Conservation (phyloP, 805 yeast genomes). For the Candida easanensis region DNA sequence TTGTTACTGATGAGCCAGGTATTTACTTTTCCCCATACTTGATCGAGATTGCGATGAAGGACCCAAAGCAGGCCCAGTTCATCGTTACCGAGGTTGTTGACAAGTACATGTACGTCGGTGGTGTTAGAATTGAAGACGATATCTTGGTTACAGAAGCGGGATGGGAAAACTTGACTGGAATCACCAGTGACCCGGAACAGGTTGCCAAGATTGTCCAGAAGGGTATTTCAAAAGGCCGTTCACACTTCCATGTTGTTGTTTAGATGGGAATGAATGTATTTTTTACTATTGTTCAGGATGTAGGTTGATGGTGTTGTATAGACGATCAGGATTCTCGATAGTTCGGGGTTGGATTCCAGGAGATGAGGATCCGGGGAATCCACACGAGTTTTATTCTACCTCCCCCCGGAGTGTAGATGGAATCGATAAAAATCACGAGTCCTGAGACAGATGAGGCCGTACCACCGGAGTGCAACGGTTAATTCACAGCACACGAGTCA, state of each 20-base stretch:
- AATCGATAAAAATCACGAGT: too few species aligned
- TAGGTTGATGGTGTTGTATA: background rate
- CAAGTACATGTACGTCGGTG: conserved; percentile 88
- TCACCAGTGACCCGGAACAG: conserved; percentile 85
- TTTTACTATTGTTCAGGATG: background rate
- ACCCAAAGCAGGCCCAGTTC: conserved; percentile 31
- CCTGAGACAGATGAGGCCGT: too few species aligned
- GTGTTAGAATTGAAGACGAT: conserved; percentile 96
- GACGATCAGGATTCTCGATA: too few species aligned
- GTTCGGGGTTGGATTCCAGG: too few species aligned
- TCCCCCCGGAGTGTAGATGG: too few species aligned
- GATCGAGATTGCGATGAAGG: conserved; percentile 58
- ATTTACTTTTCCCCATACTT: conserved; percentile 84
- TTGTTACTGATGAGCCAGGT: conserved; percentile 94
- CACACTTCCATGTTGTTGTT: conserved; percentile 52
- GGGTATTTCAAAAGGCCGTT: conserved; percentile 61
- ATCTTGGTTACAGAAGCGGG: conserved; percentile 76
- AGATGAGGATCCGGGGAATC: too few species aligned
- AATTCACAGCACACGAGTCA: too few species aligned
- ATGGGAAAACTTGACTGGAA: conserved; percentile 73
- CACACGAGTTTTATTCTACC: too few species aligned
- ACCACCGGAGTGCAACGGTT: too few species aligned
- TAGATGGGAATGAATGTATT: conserved; percentile 3
- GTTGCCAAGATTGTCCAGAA: conserved; percentile 70
- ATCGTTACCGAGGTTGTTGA: conserved; percentile 66